Conservation (phyloP, 2,329 filamentous ascomycete species). For the Microsporum canis region DNA sequence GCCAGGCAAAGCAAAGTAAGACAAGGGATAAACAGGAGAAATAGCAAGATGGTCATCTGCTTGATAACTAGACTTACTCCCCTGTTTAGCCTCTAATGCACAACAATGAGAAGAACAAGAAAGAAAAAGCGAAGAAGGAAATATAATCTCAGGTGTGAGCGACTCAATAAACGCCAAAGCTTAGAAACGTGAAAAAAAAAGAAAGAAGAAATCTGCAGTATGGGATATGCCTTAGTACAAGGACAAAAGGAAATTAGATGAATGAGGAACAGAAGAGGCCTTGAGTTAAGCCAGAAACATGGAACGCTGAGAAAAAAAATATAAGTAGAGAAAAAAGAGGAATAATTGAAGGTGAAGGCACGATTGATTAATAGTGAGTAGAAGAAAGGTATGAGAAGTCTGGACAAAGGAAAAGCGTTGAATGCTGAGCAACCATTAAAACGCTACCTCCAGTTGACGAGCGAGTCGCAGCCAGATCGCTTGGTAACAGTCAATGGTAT, state of each 20-base stretch:
- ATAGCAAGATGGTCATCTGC: background rate
- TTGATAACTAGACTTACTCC: background rate
- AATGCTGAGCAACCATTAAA: conserved; percentile 13
- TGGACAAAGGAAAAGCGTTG: conserved; percentile 9
- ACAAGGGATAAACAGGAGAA: background rate
- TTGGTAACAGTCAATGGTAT: conserved; percentile 7
- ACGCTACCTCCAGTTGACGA: conserved; percentile 1
- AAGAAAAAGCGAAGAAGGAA: background rate
- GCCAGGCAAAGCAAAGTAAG: background rate
- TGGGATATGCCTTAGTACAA: background rate
- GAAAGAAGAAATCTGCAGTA: background rate
- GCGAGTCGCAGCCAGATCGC: conserved; percentile 6
- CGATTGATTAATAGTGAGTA: background rate
- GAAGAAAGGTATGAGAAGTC: background rate
- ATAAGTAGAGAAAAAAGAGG: background rate
- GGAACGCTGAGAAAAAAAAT: background rate
- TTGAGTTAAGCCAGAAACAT: background rate
- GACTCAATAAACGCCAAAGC: background rate
- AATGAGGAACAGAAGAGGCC: background rate
- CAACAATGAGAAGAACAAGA: background rate
- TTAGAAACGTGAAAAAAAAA: background rate
- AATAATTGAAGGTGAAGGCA: background rate
- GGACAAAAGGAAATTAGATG: background rate
- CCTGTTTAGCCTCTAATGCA: background rate
- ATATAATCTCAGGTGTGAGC: background rate